These are phyloP conservation scores for Cryptococcus maquisensis DNA, from an alignment of 1,284 basidiomycete species.

Conservation along the genomic window DNA sequence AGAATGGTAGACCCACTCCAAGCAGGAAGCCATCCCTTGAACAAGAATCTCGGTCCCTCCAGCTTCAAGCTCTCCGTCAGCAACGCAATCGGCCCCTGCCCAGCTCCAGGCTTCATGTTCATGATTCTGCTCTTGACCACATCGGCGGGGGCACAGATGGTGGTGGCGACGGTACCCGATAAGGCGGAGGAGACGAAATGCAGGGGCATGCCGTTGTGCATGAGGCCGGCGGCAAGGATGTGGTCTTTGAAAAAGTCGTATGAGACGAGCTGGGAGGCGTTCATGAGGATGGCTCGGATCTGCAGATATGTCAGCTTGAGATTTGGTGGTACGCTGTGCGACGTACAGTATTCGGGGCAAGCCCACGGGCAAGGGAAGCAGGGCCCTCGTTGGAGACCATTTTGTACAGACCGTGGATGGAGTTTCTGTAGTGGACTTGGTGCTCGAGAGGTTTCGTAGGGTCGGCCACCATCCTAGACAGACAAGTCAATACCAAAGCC, in stretches of 20 bases:
- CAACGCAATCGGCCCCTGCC: conserved; percentile 25
- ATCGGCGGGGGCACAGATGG: conserved; percentile 51
- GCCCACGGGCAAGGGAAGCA: conserved; percentile 49
- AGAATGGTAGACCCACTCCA: conserved; percentile 45
- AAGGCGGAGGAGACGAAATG: conserved; percentile 53
- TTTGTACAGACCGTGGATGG: conserved; percentile 49
- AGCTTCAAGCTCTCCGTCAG: conserved; percentile 24
- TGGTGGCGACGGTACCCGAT: conserved; percentile 55
- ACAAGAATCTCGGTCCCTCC: conserved; percentile 51
- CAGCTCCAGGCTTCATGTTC: conserved; percentile 36
- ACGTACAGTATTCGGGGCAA: conserved; percentile 52
- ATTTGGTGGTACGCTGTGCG: background rate
- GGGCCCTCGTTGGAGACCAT: conserved; percentile 52
- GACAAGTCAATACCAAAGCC: background rate
- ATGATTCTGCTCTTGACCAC: conserved; percentile 55
- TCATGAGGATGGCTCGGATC: conserved; percentile 54
- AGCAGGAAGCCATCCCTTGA: conserved; percentile 56
- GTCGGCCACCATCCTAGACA: conserved; percentile 43
- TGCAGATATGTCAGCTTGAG: conserved; percentile 7
- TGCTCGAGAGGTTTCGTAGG: conserved; percentile 38
- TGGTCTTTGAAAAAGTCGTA: conserved; percentile 56
- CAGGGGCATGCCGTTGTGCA: conserved; percentile 51
- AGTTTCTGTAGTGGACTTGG: conserved; percentile 46
- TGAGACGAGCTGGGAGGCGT: conserved; percentile 51
- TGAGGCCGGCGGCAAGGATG: conserved; percentile 44